Conservation (phyloP, 139 green algal genomes). For the Ostreobium quekettii region DNA sequence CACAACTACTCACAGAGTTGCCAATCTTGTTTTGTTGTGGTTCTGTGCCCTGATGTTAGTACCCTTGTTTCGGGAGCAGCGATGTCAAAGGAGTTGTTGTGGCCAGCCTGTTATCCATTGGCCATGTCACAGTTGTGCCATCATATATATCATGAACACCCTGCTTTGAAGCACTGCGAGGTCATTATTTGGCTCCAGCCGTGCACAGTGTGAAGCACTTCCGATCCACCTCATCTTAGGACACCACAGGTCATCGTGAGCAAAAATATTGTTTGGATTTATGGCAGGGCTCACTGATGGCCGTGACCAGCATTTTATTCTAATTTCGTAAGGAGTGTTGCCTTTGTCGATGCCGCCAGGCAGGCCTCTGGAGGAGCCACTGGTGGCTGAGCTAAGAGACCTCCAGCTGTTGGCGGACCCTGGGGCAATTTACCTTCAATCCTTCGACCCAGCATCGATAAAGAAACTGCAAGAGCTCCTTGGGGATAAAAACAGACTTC, state of each 20-base stretch:
- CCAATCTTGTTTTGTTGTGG: no score
- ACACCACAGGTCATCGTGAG: not conserved
- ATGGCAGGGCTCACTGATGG: not conserved
- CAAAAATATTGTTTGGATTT: not conserved
- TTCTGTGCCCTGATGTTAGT: no score
- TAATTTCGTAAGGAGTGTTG: not conserved
- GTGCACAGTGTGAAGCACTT: not conserved
- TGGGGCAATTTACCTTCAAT: slow-evolving; percentile 13
- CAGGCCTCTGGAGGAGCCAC: slow-evolving; percentile 3
- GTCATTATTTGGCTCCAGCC: not conserved
- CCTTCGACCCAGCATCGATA: not conserved
- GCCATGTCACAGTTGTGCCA: no score
- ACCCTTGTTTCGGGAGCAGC: no score
- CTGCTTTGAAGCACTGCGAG: not conserved
- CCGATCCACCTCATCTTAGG: not conserved
- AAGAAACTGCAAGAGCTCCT: slow-evolving; percentile 6
- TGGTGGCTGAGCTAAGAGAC: slow-evolving; percentile 10
- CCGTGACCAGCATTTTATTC: not conserved
- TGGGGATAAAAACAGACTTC: not conserved
- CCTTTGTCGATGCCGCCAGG: not conserved
- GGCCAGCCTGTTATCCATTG: no score
- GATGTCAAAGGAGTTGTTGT: no score
- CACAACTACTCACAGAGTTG: no score
- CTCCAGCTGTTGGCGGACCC: not conserved
- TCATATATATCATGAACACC: no score